Evolutionary conservation across 345 rosid species (phyloP).

Genomic region (Zanthoxylum bungeanum): DNA sequence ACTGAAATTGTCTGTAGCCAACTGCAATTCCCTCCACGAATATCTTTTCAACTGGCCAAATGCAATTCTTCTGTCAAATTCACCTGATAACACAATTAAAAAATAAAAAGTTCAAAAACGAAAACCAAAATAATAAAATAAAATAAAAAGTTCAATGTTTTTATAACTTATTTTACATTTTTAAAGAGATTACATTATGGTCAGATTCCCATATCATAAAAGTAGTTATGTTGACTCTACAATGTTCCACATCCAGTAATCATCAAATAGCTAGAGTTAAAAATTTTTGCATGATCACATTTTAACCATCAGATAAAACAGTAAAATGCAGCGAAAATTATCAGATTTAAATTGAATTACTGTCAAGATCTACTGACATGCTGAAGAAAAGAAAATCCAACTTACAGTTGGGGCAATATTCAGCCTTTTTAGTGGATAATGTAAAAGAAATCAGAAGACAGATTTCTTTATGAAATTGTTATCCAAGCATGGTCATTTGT

Average conservation of each 20-base stretch:
- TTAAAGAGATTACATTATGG: not conserved
- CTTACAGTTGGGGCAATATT: not conserved
- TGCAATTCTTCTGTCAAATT: conserved; percentile 89
- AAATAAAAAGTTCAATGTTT: no score
- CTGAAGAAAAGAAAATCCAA: not conserved
- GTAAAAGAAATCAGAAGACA: not conserved
- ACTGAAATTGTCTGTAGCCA: conserved; percentile 82
- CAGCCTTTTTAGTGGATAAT: not conserved
- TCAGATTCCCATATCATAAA: not conserved
- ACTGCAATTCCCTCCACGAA: conserved; percentile 88
- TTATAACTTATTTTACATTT: not conserved
- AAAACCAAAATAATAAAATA: no score
- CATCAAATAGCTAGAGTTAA: not conserved
- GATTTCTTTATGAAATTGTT: not conserved
- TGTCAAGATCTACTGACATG: not conserved
- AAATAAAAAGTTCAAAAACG: no score
- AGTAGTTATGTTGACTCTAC: not conserved
- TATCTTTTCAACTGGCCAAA: conserved; percentile 92
- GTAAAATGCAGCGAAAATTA: no score
- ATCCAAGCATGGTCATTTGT: not conserved
- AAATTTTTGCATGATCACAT: not conserved
- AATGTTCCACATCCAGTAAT: not conserved
- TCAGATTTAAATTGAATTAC: not conserved
- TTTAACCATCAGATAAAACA: not conserved
- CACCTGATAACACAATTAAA: conserved; percentile 51